Percentiles rank a stretch among this genome's conserved stretches.
These are phyloP conservation scores for Adansonia digitata DNA, from an alignment of 345 rosid species.

Conservation along the genomic window DNA sequence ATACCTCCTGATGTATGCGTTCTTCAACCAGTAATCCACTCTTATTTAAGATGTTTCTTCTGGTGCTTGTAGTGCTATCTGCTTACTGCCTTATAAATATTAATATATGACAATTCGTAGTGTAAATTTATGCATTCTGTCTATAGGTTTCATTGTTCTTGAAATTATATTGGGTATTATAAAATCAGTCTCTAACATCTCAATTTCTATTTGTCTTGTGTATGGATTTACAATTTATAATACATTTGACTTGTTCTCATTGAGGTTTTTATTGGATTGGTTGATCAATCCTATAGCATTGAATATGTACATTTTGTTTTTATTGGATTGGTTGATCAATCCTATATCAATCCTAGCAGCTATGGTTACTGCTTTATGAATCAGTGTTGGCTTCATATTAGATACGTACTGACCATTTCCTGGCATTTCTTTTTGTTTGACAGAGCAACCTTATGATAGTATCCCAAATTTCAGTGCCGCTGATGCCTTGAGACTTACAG, in stretches of 20 bases:
- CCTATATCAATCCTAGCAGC: neutral
- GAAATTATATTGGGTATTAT: neutral
- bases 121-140: neutral
- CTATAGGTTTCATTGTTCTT: neutral
- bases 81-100: neutral
- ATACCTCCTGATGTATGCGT: neutral
- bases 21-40: neutral
- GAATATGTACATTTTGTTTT: neutral
- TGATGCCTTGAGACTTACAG: conserved; percentile 91
- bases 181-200: neutral
- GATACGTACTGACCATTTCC: conserved; percentile 19
- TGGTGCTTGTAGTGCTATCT: neutral
- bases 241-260: neutral
- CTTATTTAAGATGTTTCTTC: neutral
- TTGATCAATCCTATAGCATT: neutral
- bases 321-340: neutral
- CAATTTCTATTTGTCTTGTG: conserved; percentile 4
- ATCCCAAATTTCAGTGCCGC: conserved; percentile 99
- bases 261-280: neutral
- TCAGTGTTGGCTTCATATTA: conserved; percentile 10
- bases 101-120: neutral
- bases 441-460: conserved; percentile 99
- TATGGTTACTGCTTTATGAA: neutral
- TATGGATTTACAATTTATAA: neutral
- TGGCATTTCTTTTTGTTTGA: conserved; percentile 27